Evolutionary conservation across 495 filamentous ascomycete species (phyloP), one percentile per base, ranked within the genome.

Genomic region (Pyronema domesticum): DNA sequence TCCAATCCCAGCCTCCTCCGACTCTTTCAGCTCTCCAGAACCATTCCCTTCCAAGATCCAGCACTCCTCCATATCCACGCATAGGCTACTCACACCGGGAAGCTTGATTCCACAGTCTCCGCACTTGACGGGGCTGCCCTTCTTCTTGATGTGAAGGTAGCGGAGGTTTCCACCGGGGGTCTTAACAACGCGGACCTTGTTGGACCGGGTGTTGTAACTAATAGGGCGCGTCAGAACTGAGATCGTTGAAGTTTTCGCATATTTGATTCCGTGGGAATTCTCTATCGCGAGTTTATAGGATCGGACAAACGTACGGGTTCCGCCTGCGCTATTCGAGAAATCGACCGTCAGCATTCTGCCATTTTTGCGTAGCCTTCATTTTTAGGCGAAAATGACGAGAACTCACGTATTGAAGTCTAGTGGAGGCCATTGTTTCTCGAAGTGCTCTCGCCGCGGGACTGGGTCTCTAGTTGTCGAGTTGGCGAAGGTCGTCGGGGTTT

Each of bases 71-170:
- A 17, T 42, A 42, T 42, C 39, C 11, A 42, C 39, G 7, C 11
- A 42, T 14, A 34, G 18, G 37, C 33, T 30, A 60, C 60, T 64
- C 58, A 64, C 62, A 11, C 62, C 62, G 54, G 62, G 62, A 60
- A 64, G 62, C 76, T 95, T 94, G 74, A 81, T 81, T 67, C 89
- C 89, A 69, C 91, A 95, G 78, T 95, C 91, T 79, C 91, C 91
- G 71, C 91, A 99, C 77, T 96, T 96, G 65, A 91, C 89, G 62
- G 86, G 80, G 65, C 84, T 89, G 61, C 86, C 89, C 73, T 81
- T 82, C 83, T 96, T 96, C 83, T 95, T 95, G 77, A 94, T 86
- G 81, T 96, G 88, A 62, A 95, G 85, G 68, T 94, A 82, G 68
- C 88, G 83, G 59, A 94, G 81, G 70, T 86, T 76, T 68, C 91